Base-by-base conservation (phyloP, 169 alveolate species). In the Eimeria tenella region DNA sequence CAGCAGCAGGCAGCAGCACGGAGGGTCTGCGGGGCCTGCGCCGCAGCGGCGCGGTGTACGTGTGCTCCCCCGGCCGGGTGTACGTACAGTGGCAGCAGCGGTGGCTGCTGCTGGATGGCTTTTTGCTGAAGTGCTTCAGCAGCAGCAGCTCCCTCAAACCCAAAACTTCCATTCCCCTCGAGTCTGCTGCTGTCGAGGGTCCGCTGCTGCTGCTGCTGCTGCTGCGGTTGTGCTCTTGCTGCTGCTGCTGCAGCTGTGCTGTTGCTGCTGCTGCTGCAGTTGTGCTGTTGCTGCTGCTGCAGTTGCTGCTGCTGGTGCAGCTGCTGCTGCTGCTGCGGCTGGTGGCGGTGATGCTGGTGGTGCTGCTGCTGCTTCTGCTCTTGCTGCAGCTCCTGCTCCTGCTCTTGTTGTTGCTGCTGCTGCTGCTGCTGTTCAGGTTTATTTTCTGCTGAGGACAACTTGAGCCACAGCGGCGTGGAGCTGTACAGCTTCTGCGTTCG, bases 51-150 rank as follows among this genome's bases (percentile, higher is more conserved):
- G 49, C 73, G 15, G 84, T 86, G n/a, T 86, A 73, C 50, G 53
- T 63, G 21, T 73, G 56, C 68, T 23, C 70, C 63, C 83, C 84
- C 4, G 93, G 93, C 9, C 63, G 82, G 68, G 71, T 86, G 58
- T 86, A 86, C 17, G 83, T 63, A 52, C 93, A 86, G 93, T 86
- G 93, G 93, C 63, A 25, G 58, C 73, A 86, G 84, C 84, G 93
- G 25, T 86, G 93, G 93, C 71, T 86, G 25, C 70, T 86, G 49
- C 93, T 86, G 17, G 93, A 86, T 73, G 93, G 93, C 4, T 86
- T 86, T 60, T 13, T 86, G 60, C 84, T 86, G 25, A 86, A 86
- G 23, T 86, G 86, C 73, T 86, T 63, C 84, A 86, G 73, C 84
- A 56, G 77, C 71, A 49, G 93, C 71, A 86, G 53, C 68, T 63